A percentile compares a stretch with the other conserved stretches of the same genome.
phyloP scores from a whole-genome alignment of 2,329 filamentous ascomycete species.

The Colletotrichum tofieldiae region DNA sequence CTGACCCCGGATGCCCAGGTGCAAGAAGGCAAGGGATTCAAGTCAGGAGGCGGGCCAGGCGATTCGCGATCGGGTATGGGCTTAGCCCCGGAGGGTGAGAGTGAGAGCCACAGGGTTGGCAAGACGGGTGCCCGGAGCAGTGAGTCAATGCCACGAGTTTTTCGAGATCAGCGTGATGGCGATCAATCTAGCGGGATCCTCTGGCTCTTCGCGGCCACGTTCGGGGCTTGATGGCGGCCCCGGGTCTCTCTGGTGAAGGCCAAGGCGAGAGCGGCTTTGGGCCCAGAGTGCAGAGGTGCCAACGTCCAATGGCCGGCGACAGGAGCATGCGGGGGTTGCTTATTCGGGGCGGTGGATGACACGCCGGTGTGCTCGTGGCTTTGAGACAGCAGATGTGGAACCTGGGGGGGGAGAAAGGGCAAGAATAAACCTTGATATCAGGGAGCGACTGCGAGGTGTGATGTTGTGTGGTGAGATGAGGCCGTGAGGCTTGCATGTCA shows the following conservation, averaged over 20 bases:
- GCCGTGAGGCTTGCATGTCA: conserved; percentile 6
- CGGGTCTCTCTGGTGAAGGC: conserved; percentile 10
- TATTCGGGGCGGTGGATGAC: conserved; percentile 1
- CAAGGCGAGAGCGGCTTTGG: neutral
- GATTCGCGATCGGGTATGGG: conserved; percentile 24
- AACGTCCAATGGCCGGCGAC: neutral
- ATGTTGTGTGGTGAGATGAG: conserved; percentile 10
- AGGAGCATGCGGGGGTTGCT: neutral
- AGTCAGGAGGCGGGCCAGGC: neutral
- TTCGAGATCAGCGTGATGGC: neutral
- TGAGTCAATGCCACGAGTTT: conserved; percentile 28
- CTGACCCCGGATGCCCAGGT: conserved; percentile 14
- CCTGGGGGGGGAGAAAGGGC: neutral
- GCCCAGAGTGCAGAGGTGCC: neutral
- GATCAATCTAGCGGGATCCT: conserved; percentile 3
- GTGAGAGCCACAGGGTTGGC: conserved; percentile 12
- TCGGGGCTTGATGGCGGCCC: conserved; percentile 12
- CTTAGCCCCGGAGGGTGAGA: neutral
- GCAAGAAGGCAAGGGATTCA: conserved; percentile 27
- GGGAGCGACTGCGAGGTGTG: neutral
- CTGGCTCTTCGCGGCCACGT: conserved; percentile 36
- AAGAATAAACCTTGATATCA: neutral
- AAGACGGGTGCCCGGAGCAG: conserved; percentile 8
- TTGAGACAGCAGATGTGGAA: conserved; percentile 17
- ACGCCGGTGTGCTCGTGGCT: conserved; percentile 18